phyloP scores from a whole-genome alignment of 139 green algal species.

The Coelastrella sp. region DNA sequence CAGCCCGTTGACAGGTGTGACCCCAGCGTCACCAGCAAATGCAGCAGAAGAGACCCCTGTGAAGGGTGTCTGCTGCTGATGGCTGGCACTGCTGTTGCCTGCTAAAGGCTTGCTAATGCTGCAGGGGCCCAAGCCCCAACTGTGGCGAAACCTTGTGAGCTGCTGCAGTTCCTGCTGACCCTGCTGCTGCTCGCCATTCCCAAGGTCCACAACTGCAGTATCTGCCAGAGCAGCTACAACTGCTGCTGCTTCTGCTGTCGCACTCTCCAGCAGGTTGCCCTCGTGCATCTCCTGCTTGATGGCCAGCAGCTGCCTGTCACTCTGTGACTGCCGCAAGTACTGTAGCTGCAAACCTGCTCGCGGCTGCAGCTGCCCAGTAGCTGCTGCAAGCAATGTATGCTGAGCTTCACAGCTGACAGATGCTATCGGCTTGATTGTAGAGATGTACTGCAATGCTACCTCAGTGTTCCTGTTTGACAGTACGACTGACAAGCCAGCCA shows the following conservation, averaged over 20 bases:
- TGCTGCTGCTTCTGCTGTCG: constrained; percentile 26
- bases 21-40: not conserved
- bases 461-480: not conserved
- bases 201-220: not conserved
- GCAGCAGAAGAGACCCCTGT: too few species aligned
- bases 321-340: not conserved
- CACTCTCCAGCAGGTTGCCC: not conserved
- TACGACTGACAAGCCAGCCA: not conserved
- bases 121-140: not conserved
- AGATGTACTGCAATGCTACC: not conserved
- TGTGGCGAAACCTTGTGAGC: not conserved
- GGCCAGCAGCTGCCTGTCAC: not conserved
- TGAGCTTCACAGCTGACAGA: not conserved
- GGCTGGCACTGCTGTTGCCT: not conserved
- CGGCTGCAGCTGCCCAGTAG: not conserved
- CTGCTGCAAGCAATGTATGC: not conserved
- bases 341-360: not conserved
- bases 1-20: too few species aligned
- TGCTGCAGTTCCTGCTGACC: constrained; percentile 25
- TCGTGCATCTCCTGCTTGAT: constrained; percentile 25
- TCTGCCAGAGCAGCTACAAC: not conserved
- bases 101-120: not conserved
- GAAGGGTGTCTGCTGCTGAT: not conserved
- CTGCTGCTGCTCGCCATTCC: not conserved
- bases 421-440: not conserved